Evolutionary conservation across 495 filamentous ascomycete genomes (phyloP).

Genomic region (Jackrogersella minutella): DNA sequence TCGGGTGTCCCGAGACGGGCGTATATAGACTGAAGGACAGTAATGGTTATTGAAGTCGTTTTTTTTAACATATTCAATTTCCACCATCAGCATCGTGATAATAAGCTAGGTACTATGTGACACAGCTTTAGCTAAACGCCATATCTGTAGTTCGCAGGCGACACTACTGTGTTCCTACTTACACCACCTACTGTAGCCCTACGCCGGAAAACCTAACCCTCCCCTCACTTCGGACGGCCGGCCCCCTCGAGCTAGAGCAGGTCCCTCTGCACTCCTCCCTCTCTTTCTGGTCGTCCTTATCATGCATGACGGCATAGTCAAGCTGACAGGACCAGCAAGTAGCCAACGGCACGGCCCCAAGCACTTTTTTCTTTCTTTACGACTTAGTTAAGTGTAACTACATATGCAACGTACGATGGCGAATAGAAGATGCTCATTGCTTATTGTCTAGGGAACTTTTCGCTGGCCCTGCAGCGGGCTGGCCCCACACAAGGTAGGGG

Average conservation of each 20-base stretch:
- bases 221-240: conserved; percentile 17
- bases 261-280: conserved; percentile 5
- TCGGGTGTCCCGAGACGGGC: conserved; percentile 17
- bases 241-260: conserved; percentile 31
- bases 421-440: not conserved
- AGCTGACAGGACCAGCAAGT: not conserved
- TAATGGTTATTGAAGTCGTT: conserved; percentile 8
- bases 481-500: conserved; percentile 9
- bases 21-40: conserved; percentile 30
- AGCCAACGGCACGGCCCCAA: not conserved
- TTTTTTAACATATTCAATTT: not conserved
- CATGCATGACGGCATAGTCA: conserved; percentile 7
- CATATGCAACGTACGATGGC: conserved; percentile 18
- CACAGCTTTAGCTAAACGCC: conserved; percentile 1
- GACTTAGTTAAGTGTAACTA: too few relatives aligned
- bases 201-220: conserved; percentile 30
- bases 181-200: conserved; percentile 21
- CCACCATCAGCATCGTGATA: not conserved
- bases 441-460: not conserved
- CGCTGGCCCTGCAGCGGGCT: conserved; percentile 8
- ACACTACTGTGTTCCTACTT: conserved; percentile 1
- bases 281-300: not conserved
- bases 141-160: not conserved
- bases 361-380: too few relatives aligned
- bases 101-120: not conserved